Base-by-base conservation (phyloP, 257 asterid genomes). In the Solanum chiquidenum region DNA sequence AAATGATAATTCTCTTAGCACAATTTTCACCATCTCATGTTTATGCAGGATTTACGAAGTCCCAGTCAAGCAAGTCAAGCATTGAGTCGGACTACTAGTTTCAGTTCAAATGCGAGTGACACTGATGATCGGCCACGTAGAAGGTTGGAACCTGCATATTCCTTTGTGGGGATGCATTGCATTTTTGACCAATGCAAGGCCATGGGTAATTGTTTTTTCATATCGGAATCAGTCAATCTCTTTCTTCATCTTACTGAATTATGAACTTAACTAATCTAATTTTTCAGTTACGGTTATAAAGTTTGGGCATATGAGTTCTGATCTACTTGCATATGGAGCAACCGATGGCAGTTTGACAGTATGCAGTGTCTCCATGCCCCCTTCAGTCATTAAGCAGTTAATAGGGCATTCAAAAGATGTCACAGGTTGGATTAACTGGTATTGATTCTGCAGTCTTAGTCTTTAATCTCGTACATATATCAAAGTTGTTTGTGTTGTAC, bases 151-250 rank as follows among this genome's bases (percentile, higher is more conserved):
- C 97, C 96, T 88, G 99, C 98, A 80, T 97, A 96, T 93, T 97
- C 99, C 23, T 97, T 96, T 94, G 97, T 97, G 3, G 99, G 99
- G 90, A 97, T 96, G 99, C 99, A 97, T 93, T 95, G 98, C 93
- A 95, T 97, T 66, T 97, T 97, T 89, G 99, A 97, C 91, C 98
- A 94, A 83, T 94, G 99, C 99, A 95, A 94, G 93, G 98, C 99
- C 93, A 94, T 96, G 99, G 99, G 98, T 97, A 95, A 88, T 83
- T 80, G 55, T 86, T 72, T 58, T 89, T 73, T 73, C 85, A 74
- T 14, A 77, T 31, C 11, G 64, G 18, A 42, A 77, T 13, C 25
- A 38, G 46, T 13, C 33, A 12, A 12, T 44, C 79, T 42, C 68
- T 74, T 76, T 37, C 86, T 52, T 62, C 49, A 23, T 14, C 83